These are phyloP conservation scores for Fusarium sulawesiense DNA, from an alignment of 2,329 filamentous ascomycete species.

Conservation along the genomic window DNA sequence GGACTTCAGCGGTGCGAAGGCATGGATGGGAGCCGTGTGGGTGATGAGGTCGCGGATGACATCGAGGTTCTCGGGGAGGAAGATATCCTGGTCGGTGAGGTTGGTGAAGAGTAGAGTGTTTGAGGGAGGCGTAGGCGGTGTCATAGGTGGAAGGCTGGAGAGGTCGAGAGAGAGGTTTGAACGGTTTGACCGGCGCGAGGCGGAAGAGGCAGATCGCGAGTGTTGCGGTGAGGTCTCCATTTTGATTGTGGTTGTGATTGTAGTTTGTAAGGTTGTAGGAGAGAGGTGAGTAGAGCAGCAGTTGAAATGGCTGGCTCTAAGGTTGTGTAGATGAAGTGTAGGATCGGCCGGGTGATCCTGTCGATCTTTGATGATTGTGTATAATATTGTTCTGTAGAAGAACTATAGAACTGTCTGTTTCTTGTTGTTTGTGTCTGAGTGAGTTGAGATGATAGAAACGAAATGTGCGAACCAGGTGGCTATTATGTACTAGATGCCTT, in stretches of 20 bases:
- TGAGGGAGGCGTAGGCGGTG: slow-evolving; percentile 77
- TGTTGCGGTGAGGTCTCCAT: slow-evolving; percentile 54
- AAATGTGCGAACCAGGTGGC: slow-evolving; percentile 29
- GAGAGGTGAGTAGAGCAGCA: slow-evolving; percentile 11
- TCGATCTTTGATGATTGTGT: slow-evolving; percentile 21
- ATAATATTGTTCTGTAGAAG: not conserved
- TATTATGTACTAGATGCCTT: slow-evolving; percentile 31
- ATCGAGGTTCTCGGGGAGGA: slow-evolving; percentile 78
- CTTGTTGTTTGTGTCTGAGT: slow-evolving; percentile 13
- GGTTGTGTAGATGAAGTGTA: slow-evolving; percentile 8
- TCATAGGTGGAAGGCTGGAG: slow-evolving; percentile 75
- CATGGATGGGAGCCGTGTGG: slow-evolving; percentile 76
- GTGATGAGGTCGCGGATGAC: slow-evolving; percentile 78
- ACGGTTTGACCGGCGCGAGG: slow-evolving; percentile 60
- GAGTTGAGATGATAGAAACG: slow-evolving; percentile 4
- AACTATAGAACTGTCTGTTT: not conserved
- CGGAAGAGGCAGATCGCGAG: slow-evolving; percentile 59
- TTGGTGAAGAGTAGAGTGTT: slow-evolving; percentile 90
- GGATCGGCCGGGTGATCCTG: slow-evolving; percentile 15
- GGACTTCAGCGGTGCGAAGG: slow-evolving; percentile 83
- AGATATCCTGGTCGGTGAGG: slow-evolving; percentile 78
- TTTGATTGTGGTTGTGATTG: slow-evolving; percentile 31
- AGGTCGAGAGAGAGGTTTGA: slow-evolving; percentile 76
- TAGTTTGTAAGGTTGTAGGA: slow-evolving; percentile 4
- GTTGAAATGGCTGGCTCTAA: slow-evolving; percentile 13